A percentile compares a stretch with the other conserved stretches of the same genome.
Conservation (phyloP, 169 alveolate species). For the Plasmodium yoelii region DNA sequence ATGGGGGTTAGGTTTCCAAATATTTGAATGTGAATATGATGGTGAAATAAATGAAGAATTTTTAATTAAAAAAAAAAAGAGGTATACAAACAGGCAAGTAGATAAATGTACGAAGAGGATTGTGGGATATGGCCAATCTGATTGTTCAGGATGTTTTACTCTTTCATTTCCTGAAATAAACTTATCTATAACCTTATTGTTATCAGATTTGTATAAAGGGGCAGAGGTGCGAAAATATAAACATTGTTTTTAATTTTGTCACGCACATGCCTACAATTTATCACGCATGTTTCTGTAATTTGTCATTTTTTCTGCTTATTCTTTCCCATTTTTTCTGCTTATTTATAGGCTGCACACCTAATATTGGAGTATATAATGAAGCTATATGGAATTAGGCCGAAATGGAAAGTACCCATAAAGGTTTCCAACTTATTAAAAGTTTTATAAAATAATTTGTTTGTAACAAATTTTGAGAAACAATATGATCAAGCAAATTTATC, state of each 20-base stretch:
- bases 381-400: slow-evolving; percentile 50
- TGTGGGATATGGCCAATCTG: slow-evolving; percentile 81
- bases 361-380: slow-evolving; percentile 41
- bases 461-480: not conserved
- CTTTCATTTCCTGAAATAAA: slow-evolving; percentile 79
- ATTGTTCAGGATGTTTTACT: slow-evolving; percentile 77
- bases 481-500: not conserved
- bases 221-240: slow-evolving; percentile 20
- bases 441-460: not conserved
- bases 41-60: slow-evolving; percentile 60
- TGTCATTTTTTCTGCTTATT: too few relatives aligned
- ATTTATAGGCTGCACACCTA: slow-evolving; percentile 27
- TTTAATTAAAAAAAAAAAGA: not conserved
- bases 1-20: slow-evolving; percentile 82
- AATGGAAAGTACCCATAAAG: slow-evolving; percentile 53
- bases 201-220: slow-evolving; percentile 79
- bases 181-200: slow-evolving; percentile 76
- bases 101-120: not conserved
- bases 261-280: too few relatives aligned
- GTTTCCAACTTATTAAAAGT: slow-evolving; percentile 50
- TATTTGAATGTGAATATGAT: slow-evolving; percentile 77
- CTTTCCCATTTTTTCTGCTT: not conserved
- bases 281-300: too few relatives aligned
- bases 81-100: not conserved
- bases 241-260: not conserved